Evolutionary conservation across 129 eudicot genomes (phyloP).

Genomic region (Deinandra increscens): DNA sequence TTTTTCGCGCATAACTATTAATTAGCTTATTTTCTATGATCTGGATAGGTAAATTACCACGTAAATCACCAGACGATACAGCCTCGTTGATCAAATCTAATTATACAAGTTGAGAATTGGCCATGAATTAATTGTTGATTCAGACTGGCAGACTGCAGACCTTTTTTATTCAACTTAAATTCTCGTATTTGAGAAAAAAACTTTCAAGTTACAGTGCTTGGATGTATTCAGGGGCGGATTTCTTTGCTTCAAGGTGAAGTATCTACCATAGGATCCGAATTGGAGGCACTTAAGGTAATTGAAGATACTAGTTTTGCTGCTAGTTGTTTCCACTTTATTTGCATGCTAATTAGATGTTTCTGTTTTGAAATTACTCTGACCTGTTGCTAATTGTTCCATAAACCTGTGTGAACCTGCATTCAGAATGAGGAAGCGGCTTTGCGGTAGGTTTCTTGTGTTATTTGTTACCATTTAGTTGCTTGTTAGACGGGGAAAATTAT

Average conservation of each 20-base stretch:
- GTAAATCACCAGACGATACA: slow-evolving; percentile 7
- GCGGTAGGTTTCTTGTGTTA: slow-evolving; percentile 39
- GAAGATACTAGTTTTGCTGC: slow-evolving; percentile 4
- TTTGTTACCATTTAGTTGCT: not conserved
- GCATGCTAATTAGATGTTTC: slow-evolving; percentile 17
- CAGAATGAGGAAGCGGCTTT: slow-evolving; percentile 55
- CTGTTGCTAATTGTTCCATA: slow-evolving; percentile 1
- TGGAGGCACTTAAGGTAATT: slow-evolving; percentile 60
- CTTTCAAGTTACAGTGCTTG: slow-evolving; percentile 13
- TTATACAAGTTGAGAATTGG: not conserved
- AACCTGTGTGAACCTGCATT: slow-evolving; percentile 18
- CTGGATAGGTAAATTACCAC: not conserved
- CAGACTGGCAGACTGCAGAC: not conserved
- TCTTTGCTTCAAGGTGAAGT: slow-evolving; percentile 53
- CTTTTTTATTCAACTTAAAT: not conserved
- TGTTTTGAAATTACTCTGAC: slow-evolving; percentile 13
- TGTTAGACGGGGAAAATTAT: not conserved
- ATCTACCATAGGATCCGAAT: slow-evolving; percentile 47
- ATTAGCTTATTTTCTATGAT: not conserved
- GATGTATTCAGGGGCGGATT: slow-evolving; percentile 53
- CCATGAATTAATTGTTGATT: not conserved
- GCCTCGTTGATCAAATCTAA: not conserved
- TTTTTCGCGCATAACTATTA: not conserved
- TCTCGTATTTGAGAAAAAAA: not conserved
- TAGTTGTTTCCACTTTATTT: slow-evolving; percentile 13